Evolutionary conservation across 2,329 filamentous ascomycete species (phyloP), one percentile per base, ranked within the genome.

Genomic region (Helicocarpus griseus): DNA sequence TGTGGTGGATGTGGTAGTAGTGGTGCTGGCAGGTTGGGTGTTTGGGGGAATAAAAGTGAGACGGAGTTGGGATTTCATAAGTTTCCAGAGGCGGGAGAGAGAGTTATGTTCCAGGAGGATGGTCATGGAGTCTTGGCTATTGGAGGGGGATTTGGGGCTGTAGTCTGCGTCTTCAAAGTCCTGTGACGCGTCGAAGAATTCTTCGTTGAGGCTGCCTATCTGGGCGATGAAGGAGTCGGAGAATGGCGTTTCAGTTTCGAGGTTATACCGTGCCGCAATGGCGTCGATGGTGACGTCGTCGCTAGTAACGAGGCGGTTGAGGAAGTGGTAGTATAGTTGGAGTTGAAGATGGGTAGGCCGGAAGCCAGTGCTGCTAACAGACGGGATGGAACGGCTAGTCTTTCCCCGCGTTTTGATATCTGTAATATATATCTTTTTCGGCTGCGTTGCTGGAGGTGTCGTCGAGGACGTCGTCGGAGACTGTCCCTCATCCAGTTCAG

Each of bases 311-410:
- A 97, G 81, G 2, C 83, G 77, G 8, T 83, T 81, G n/a, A 98
- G 75, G 49, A 97, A 82, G 24, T 83, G 83, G 58, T 91, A 89
- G 64, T 97, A 98, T 0, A 97, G 73, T 68, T 94, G 89, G 0
- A 97, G 75, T 64, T 98, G 93, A 54, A 96, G 84, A 59, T 85
- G 81, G 0, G 89, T 87, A 0, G 88, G 87, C 9, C 86, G 80
- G 41, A 88, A 76, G 0, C 83, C 79, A 0, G 80, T 73, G 21
- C 81, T 80, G 51, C 65, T 68, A 24, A 70, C 61, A 1, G 79
- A 75, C 1, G 89, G 87, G 2, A 87, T 63, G 2, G 76, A 77
- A n/a, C 70, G 73, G 3, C 78, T 80, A 4, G 57, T 65, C 45
- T 44, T 33, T 1, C 76, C 77, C 17, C 90, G 80, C 0, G 91